Evolutionary conservation across 2,329 filamentous ascomycete species (phyloP).

Genomic region (Penicillium corylophilum): DNA sequence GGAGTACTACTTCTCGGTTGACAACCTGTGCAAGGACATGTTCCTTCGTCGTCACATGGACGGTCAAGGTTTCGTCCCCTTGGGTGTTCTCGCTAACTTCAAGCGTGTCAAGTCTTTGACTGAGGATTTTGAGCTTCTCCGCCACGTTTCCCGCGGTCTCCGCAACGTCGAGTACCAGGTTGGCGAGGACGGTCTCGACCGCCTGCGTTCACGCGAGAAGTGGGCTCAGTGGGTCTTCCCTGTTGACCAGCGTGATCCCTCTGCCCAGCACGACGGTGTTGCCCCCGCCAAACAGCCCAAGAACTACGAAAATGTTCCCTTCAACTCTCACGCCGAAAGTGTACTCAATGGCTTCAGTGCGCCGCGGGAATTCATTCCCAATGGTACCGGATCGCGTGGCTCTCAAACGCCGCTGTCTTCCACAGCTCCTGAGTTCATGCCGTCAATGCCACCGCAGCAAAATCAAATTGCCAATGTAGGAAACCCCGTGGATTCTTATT

Average conservation of each 20-base stretch:
- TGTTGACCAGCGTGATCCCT: slow-evolving; percentile 67
- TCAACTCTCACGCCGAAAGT: slow-evolving; percentile 30
- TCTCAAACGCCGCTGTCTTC: slow-evolving; percentile 59
- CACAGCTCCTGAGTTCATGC: slow-evolving; percentile 63
- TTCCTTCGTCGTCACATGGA: slow-evolving; percentile 92
- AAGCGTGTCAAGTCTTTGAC: slow-evolving; percentile 76
- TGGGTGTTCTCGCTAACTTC: slow-evolving; percentile 80
- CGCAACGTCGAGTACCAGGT: slow-evolving; percentile 70
- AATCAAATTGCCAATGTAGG: slow-evolving; percentile 41
- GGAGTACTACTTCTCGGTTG: slow-evolving; percentile 96
- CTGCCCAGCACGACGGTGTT: slow-evolving; percentile 73
- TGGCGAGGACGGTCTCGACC: slow-evolving; percentile 74
- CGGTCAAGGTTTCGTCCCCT: slow-evolving; percentile 82
- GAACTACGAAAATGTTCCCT: slow-evolving; percentile 42
- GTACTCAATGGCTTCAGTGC: slow-evolving; percentile 32
- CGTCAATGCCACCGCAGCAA: slow-evolving; percentile 35
- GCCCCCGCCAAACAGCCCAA: slow-evolving; percentile 27
- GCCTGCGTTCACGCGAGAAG: slow-evolving; percentile 69
- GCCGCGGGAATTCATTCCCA: slow-evolving; percentile 31
- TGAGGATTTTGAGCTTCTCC: slow-evolving; percentile 70
- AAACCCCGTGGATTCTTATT: slow-evolving; percentile 29
- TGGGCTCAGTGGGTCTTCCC: slow-evolving; percentile 81
- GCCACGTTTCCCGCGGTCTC: slow-evolving; percentile 71
- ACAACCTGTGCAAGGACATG: slow-evolving; percentile 91
- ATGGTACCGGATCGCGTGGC: slow-evolving; percentile 40